Conservation (phyloP, 1,284 basidiomycete genomes). For the Hemileia vastatrix region DNA sequence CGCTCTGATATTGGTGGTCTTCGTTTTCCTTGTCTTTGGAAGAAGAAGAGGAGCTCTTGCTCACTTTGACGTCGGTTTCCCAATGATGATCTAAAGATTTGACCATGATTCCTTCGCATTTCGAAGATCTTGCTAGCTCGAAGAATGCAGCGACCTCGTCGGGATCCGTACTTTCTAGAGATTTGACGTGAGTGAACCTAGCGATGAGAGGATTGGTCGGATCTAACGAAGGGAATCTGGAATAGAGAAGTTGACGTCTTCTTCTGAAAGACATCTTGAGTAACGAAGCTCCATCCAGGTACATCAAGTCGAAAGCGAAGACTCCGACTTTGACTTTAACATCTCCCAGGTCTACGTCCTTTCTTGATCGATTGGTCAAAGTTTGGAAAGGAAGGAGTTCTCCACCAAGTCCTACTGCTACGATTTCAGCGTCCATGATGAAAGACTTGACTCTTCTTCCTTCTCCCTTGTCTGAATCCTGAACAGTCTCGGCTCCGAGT, state of each 20-base stretch:
- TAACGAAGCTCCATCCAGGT: slow-evolving; percentile 61
- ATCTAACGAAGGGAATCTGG: slow-evolving; percentile 39
- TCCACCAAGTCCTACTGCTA: slow-evolving; percentile 46
- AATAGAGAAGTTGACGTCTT: background rate
- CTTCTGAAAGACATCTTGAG: background rate
- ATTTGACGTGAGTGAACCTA: slow-evolving; percentile 65
- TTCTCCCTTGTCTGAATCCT: slow-evolving; percentile 73
- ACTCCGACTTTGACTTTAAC: slow-evolving; percentile 91
- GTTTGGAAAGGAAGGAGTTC: slow-evolving; percentile 93
- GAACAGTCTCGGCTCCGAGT: slow-evolving; percentile 84
- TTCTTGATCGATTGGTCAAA: slow-evolving; percentile 83
- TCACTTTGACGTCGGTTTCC: slow-evolving; percentile 32
- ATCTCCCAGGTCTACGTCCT: slow-evolving; percentile 92
- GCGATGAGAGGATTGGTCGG: slow-evolving; percentile 51
- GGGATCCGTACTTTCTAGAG: slow-evolving; percentile 59
- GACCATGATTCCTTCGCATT: slow-evolving; percentile 87
- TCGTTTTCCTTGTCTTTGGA: slow-evolving; percentile 40
- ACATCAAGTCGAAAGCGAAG: slow-evolving; percentile 89
- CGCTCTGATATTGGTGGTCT: slow-evolving; percentile 30
- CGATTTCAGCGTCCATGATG: slow-evolving; percentile 70
- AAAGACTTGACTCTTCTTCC: slow-evolving; percentile 58
- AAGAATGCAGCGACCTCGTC: slow-evolving; percentile 68
- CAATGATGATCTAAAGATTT: slow-evolving; percentile 57
- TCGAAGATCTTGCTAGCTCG: slow-evolving; percentile 64
- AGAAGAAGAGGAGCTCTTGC: too few relatives aligned